These are phyloP conservation scores for Colletotrichum viniferum DNA, from an alignment of 2,329 filamentous ascomycete genomes.

Conservation along the genomic window DNA sequence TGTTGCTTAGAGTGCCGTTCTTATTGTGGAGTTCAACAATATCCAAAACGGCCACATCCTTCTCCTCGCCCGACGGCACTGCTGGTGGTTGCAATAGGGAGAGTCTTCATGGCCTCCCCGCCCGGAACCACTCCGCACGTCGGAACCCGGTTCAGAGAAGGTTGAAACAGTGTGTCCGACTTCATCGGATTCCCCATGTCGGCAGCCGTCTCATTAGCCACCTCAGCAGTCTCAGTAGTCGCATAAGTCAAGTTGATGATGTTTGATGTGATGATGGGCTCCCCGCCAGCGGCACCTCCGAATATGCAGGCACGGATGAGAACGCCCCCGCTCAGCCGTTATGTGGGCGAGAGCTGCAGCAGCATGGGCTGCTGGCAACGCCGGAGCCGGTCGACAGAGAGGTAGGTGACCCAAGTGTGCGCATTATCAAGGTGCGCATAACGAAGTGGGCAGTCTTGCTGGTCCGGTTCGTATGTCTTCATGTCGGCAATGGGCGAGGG, in stretches of 20 bases:
- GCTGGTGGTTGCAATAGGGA: not conserved
- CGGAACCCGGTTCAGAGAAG: not conserved
- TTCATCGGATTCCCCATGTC: not conserved
- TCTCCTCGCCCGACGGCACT: not conserved
- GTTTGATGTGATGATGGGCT: not conserved
- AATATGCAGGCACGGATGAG: not conserved
- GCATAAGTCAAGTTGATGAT: not conserved
- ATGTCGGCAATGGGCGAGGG: not conserved
- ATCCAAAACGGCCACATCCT: not conserved
- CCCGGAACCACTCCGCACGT: not conserved
- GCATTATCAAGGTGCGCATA: slow-evolving; percentile 4
- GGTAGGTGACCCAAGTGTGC: slow-evolving; percentile 26
- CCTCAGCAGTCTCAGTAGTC: not conserved
- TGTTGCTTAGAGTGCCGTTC: not conserved
- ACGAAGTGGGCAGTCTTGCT: not conserved
- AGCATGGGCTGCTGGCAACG: slow-evolving; percentile 22
- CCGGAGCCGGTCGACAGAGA: slow-evolving; percentile 22
- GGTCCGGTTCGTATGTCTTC: not conserved
- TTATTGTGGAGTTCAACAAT: not conserved
- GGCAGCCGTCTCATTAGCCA: not conserved
- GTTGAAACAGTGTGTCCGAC: not conserved
- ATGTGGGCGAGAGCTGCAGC: slow-evolving; percentile 16
- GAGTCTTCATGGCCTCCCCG: not conserved
- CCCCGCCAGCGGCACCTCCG: not conserved
- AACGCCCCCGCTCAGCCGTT: not conserved